Conservation (phyloP, 768 basidiomycete species). For the Harrya chromipes region DNA sequence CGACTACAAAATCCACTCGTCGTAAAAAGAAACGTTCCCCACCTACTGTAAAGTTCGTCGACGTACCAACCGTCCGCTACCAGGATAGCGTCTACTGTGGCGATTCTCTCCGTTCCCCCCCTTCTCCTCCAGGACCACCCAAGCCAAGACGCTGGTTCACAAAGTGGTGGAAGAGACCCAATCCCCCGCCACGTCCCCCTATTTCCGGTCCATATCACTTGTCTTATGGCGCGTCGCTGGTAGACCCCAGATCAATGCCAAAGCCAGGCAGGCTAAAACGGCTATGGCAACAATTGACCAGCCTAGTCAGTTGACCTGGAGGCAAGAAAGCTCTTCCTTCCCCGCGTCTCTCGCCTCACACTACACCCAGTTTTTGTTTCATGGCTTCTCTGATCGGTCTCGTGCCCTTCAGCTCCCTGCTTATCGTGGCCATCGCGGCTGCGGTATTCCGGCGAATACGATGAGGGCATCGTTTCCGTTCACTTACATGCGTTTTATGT, state of each 20-base stretch:
- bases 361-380: not conserved
- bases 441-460: not conserved
- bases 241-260: slow-evolving; percentile 21
- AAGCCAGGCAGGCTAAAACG: slow-evolving; percentile 26
- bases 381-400: not conserved
- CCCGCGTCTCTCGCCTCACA: not conserved
- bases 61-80: slow-evolving; percentile 61
- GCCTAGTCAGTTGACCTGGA: slow-evolving; percentile 15
- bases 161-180: slow-evolving; percentile 26
- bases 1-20: no score
- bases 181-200: slow-evolving; percentile 22
- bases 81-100: slow-evolving; percentile 12
- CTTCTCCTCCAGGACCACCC: slow-evolving; percentile 4
- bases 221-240: slow-evolving; percentile 32
- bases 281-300: slow-evolving; percentile 27
- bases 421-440: not conserved
- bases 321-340: slow-evolving; percentile 1
- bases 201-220: slow-evolving; percentile 34
- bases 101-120: slow-evolving; percentile 15
- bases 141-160: slow-evolving; percentile 22
- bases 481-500: slow-evolving; percentile 13
- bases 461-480: not conserved
- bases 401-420: not conserved
- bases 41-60: slow-evolving; percentile 67
- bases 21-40: slow-evolving; percentile 32